These are phyloP conservation scores for Senna siamea DNA, from an alignment of 306 rosid species.

Conservation along the genomic window DNA sequence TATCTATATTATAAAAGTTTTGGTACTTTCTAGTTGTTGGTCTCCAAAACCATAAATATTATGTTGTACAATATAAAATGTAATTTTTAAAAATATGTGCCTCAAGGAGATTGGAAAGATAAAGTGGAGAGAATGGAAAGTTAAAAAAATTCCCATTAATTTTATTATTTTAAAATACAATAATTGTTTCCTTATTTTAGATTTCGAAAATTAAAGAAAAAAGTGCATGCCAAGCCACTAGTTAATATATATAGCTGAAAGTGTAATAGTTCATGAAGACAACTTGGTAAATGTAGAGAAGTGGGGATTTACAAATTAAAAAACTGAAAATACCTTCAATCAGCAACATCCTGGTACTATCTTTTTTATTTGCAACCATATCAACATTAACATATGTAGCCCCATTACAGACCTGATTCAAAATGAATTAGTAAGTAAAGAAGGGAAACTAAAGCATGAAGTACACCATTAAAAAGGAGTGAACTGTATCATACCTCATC, in stretches of 20 bases:
- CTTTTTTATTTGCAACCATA: constrained; percentile 75
- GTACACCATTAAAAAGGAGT: not conserved
- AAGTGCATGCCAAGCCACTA: too few species aligned
- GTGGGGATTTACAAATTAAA: not conserved
- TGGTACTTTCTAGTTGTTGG: too few species aligned
- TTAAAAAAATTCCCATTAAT: too few species aligned
- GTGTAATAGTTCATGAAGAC: not conserved
- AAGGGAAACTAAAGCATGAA: constrained; percentile 24
- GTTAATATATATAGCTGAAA: not conserved
- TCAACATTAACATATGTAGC: constrained; percentile 87
- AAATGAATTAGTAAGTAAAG: constrained; percentile 36
- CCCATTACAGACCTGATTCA: constrained; percentile 78
- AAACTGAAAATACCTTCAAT: constrained; percentile 68
- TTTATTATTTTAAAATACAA: too few species aligned
- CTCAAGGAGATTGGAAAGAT: too few species aligned
- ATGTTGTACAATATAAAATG: too few species aligned
- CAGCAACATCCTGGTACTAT: constrained; percentile 70
- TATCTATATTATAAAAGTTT: too few species aligned
- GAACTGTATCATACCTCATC: constrained; percentile 70
- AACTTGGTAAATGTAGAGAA: not conserved
- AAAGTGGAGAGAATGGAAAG: too few species aligned
- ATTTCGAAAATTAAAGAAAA: too few species aligned
- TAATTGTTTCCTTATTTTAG: too few species aligned
- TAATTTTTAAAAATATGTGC: too few species aligned
- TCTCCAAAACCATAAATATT: too few species aligned